phyloP scores from a whole-genome alignment of 768 basidiomycete genomes.

The Agaricus bisporus region DNA sequence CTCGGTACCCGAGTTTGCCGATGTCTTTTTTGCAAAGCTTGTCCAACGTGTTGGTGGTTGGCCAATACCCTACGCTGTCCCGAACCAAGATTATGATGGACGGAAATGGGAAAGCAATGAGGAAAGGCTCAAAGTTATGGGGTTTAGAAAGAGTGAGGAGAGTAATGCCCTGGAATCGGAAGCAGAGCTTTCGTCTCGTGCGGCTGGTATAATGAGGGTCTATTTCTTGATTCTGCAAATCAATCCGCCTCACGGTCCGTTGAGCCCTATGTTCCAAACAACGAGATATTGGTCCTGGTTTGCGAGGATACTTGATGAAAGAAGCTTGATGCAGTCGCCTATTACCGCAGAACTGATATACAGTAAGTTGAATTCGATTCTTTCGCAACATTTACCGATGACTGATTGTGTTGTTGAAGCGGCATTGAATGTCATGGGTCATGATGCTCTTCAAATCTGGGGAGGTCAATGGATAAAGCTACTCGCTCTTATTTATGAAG shows the following conservation, averaged over 20 bases:
- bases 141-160: slow-evolving; percentile 39
- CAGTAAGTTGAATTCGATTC: slow-evolving; percentile 35
- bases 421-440: slow-evolving; percentile 66
- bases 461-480: slow-evolving; percentile 79
- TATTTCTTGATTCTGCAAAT: slow-evolving; percentile 71
- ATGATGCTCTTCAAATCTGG: slow-evolving; percentile 55
- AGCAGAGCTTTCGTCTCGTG: slow-evolving; percentile 58
- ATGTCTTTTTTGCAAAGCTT: slow-evolving; percentile 79
- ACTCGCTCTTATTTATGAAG: slow-evolving; percentile 58
- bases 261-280: slow-evolving; percentile 51
- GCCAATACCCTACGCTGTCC: slow-evolving; percentile 66
- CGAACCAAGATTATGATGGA: slow-evolving; percentile 44
- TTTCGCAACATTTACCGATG: not conserved
- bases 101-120: slow-evolving; percentile 35
- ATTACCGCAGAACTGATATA: slow-evolving; percentile 65
- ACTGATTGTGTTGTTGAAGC: slow-evolving; percentile 31
- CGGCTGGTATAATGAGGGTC: slow-evolving; percentile 78
- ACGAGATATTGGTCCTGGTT: slow-evolving; percentile 72
- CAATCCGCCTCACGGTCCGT: slow-evolving; percentile 29
- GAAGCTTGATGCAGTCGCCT: slow-evolving; percentile 44
- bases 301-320: slow-evolving; percentile 51
- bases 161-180: slow-evolving; percentile 44
- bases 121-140: slow-evolving; percentile 45
- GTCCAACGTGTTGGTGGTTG: slow-evolving; percentile 87
- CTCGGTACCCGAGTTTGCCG: slow-evolving; percentile 48